A percentile compares a stretch with the other conserved stretches of the same genome.
phyloP scores from a whole-genome alignment of 345 rosid species.

The Microcos paniculata region DNA sequence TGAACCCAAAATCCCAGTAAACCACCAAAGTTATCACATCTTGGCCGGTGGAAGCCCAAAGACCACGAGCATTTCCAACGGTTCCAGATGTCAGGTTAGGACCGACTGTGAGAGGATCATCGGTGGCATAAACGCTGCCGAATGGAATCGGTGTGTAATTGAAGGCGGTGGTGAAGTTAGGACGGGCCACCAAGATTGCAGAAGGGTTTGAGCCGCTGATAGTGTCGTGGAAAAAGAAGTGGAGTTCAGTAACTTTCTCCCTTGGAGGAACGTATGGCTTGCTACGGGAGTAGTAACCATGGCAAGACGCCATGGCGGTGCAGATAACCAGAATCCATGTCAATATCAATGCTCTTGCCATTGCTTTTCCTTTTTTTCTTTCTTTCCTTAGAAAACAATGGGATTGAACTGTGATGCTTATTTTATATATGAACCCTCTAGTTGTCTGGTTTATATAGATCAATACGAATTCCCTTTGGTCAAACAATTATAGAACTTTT shows the following conservation, averaged over 20 bases:
- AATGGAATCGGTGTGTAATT: not conserved
- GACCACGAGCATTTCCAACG: conserved; percentile 27
- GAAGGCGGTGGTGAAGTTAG: not conserved
- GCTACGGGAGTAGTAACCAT: conserved; percentile 1
- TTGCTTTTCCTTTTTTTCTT: not conserved
- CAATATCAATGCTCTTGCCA: not conserved
- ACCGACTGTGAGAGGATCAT: conserved; percentile 27
- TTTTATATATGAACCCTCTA: not conserved
- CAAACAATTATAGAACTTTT: not conserved
- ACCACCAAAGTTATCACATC: not conserved
- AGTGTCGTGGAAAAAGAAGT: not conserved
- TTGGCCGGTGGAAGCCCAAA: conserved; percentile 21
- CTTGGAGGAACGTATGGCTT: not conserved
- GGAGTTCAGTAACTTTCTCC: conserved; percentile 17
- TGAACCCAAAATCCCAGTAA: conserved; percentile 27
- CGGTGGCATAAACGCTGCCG: conserved; percentile 21
- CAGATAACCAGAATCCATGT: conserved; percentile 1
- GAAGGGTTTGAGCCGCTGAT: not conserved
- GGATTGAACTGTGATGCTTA: not conserved
- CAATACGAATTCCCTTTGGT: not conserved
- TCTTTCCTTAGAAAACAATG: not conserved
- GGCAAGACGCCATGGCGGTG: not conserved
- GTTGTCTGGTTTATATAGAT: not conserved
- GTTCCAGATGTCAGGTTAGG: conserved; percentile 20
- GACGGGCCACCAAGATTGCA: not conserved